A percentile compares a stretch with the other conserved stretches of the same genome.
phyloP scores from a whole-genome alignment of 2,329 filamentous ascomycete species.

The Bipolaris cookei region DNA sequence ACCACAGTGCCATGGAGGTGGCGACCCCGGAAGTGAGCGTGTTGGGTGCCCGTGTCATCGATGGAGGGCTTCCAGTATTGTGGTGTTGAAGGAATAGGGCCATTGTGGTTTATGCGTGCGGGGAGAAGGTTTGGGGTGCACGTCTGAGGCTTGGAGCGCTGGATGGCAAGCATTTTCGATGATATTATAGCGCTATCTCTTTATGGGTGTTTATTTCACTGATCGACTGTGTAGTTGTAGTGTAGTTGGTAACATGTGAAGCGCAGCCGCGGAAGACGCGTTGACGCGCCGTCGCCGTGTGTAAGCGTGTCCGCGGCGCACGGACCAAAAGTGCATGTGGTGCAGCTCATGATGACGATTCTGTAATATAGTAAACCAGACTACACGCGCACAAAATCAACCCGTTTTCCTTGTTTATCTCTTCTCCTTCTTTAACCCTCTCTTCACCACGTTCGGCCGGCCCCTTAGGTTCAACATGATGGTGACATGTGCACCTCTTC shows the following conservation, averaged over 20 bases:
- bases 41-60: constrained; percentile 35
- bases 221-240: not conserved
- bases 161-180: constrained; percentile 54
- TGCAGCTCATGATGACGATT: constrained; percentile 14
- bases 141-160: constrained; percentile 43
- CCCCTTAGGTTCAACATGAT: not conserved
- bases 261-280: constrained; percentile 15
- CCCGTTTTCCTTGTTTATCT: not conserved
- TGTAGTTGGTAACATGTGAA: not conserved
- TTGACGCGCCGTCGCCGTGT: constrained; percentile 26
- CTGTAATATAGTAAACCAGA: not conserved
- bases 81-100: constrained; percentile 67
- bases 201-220: not conserved
- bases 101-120: constrained; percentile 79
- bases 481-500: not conserved
- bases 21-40: constrained; percentile 66
- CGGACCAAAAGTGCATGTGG: not conserved
- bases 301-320: constrained; percentile 6
- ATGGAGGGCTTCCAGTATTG: constrained; percentile 73
- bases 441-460: not conserved
- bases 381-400: not conserved
- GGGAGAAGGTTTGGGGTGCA: constrained; percentile 76
- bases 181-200: too few relatives aligned
- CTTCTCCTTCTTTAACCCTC: not conserved
- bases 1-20: constrained; percentile 74